Conservation (phyloP, 2,329 filamentous ascomycete species). For the Zasmidium citrigriseum region DNA sequence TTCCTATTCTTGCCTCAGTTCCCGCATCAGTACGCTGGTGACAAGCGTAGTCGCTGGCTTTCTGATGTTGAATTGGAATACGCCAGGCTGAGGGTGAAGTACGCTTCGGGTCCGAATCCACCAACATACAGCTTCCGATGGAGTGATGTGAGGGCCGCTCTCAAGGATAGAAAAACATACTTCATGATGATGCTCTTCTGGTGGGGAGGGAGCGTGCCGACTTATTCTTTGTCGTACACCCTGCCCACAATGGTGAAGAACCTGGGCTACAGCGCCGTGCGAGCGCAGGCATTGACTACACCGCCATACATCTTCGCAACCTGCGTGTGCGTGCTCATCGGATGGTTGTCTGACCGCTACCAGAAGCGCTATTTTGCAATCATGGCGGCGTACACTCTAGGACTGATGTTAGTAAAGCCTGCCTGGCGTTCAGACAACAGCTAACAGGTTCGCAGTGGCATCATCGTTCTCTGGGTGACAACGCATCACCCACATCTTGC, state of each 20-base stretch:
- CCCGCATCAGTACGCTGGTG: constrained; percentile 7
- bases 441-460: constrained; percentile 2
- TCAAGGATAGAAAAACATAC: constrained; percentile 9
- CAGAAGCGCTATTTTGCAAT: constrained; percentile 9
- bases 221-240: constrained; percentile 6
- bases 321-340: constrained; percentile 7
- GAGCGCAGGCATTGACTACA: constrained; percentile 8
- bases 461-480: constrained; percentile 6
- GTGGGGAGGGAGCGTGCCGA: constrained; percentile 9
- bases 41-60: constrained; percentile 7
- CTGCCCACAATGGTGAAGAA: constrained; percentile 12
- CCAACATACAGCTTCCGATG: constrained; percentile 6
- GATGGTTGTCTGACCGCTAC: constrained; percentile 12
- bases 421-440: neutral
- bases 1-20: constrained; percentile 10
- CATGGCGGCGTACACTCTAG: constrained; percentile 5
- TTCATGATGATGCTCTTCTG: constrained; percentile 12
- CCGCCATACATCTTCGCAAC: constrained; percentile 10
- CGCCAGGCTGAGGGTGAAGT: constrained; percentile 9
- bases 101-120: constrained; percentile 5
- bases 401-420: constrained; percentile 5
- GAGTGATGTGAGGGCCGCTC: constrained; percentile 3
- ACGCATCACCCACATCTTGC: constrained; percentile 1
- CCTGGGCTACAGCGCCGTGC: constrained; percentile 5
- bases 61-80: constrained; percentile 10